Conservation (phyloP, 2,329 filamentous ascomycete species). For the Colletotrichum lindemuthianum region DNA sequence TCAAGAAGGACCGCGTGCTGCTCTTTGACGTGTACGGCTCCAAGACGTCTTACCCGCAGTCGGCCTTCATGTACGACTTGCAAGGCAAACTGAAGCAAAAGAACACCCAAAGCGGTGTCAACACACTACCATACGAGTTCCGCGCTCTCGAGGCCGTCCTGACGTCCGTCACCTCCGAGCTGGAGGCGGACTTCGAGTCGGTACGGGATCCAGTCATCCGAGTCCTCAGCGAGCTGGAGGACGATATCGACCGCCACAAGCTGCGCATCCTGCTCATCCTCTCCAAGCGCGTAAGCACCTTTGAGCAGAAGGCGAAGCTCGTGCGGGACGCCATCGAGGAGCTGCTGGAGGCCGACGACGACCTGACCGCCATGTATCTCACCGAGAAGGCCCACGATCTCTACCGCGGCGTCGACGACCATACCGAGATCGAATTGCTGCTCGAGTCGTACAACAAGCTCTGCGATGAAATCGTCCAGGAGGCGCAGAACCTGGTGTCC, state of each 20-base stretch:
- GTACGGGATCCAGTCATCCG: slow-evolving; percentile 92
- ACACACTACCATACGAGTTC: slow-evolving; percentile 90
- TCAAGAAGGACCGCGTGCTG: slow-evolving; percentile 93
- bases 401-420: slow-evolving; percentile 81
- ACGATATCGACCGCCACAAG: slow-evolving; percentile 96
- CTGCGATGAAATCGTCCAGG: slow-evolving; percentile 96
- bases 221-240: slow-evolving; percentile 89
- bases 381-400: slow-evolving; percentile 85
- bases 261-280: slow-evolving; percentile 89
- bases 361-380: slow-evolving; percentile 93
- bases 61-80: slow-evolving; percentile 96
- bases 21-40: slow-evolving; percentile 97
- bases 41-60: slow-evolving; percentile 93
- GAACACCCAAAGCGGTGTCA: slow-evolving; percentile 62
- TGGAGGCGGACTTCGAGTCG: slow-evolving; percentile 94
- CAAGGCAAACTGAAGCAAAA: slow-evolving; percentile 93
- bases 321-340: slow-evolving; percentile 96
- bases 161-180: slow-evolving; percentile 89
- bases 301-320: slow-evolving; percentile 95
- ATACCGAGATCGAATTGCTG: slow-evolving; percentile 96
- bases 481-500: slow-evolving; percentile 90
- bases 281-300: slow-evolving; percentile 94
- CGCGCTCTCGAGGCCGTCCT: slow-evolving; percentile 94
- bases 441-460: slow-evolving; percentile 98
- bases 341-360: slow-evolving; percentile 94